A percentile compares a stretch with the other conserved stretches of the same genome.
phyloP scores from a whole-genome alignment of 176 grass and related monocot genomes.

The Carex kokanica region DNA sequence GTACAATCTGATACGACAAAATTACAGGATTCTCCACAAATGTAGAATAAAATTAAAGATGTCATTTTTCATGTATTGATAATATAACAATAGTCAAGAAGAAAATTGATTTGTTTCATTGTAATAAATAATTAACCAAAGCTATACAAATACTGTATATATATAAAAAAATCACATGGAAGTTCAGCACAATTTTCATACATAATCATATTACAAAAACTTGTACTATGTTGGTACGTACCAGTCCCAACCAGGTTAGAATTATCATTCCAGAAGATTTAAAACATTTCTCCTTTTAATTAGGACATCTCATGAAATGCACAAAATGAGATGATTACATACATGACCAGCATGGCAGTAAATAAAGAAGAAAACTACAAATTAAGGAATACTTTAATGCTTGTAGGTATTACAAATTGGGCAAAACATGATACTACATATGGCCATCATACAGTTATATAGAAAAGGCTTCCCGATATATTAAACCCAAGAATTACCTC shows the following conservation, averaged over 20 bases:
- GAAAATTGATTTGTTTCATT: neutral
- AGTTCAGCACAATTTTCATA: neutral
- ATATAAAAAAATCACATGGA: too few relatives aligned
- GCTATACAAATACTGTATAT: neutral
- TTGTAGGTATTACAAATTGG: constrained; percentile 34
- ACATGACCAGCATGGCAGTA: too few relatives aligned
- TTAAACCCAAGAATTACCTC: constrained; percentile 33
- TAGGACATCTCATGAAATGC: neutral
- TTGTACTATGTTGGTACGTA: neutral
- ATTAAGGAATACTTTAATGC: constrained; percentile 30
- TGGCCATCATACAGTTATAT: constrained; percentile 33
- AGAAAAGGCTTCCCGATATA: constrained; percentile 34
- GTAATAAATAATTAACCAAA: neutral
- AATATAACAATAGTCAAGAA: neutral
- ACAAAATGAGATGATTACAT: neutral
- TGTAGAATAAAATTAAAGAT: neutral
- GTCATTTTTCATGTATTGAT: neutral
- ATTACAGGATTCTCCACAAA: neutral
- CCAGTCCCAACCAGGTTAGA: neutral
- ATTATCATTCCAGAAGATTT: neutral
- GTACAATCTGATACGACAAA: constrained; percentile 17
- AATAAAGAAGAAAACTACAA: too few relatives aligned
- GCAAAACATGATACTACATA: constrained; percentile 41
- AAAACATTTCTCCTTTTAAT: constrained; percentile 7
- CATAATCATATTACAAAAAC: neutral